These are phyloP conservation scores for Xylariales sp. DNA, from an alignment of 2,329 filamentous ascomycete genomes.

Conservation along the genomic window DNA sequence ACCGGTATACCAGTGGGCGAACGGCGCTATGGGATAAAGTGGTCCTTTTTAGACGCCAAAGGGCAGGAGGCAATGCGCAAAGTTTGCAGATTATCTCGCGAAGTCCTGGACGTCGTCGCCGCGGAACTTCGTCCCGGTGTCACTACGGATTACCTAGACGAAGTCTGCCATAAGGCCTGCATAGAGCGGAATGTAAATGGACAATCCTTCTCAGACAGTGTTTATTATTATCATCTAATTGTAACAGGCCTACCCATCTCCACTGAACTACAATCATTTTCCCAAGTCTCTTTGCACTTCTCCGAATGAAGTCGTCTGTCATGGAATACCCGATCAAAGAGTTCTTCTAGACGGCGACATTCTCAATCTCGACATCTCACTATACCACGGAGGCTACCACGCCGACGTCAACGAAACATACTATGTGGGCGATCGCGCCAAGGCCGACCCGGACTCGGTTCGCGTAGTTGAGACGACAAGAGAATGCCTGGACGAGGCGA, in stretches of 20 bases:
- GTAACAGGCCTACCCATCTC: constrained; percentile 87
- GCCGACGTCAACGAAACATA: constrained; percentile 98
- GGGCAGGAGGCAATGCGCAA: constrained; percentile 92
- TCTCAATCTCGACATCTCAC: constrained; percentile 92
- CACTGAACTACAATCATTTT: constrained; percentile 94
- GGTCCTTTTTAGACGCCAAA: constrained; percentile 81
- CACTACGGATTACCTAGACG: constrained; percentile 94
- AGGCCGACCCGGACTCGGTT: constrained; percentile 84
- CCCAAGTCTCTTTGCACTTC: constrained; percentile 99
- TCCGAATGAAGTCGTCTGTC: constrained; percentile 96
- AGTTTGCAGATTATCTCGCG: constrained; percentile 85
- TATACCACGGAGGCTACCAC: constrained; percentile 96
- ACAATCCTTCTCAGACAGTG: background rate
- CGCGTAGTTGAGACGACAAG: constrained; percentile 90
- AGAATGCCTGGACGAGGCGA: constrained; percentile 88
- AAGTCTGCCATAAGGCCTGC: constrained; percentile 94
- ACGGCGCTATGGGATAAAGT: constrained; percentile 77
- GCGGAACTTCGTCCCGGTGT: constrained; percentile 87
- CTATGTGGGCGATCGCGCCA: constrained; percentile 91
- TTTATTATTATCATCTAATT: constrained; percentile 24
- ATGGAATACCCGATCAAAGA: constrained; percentile 94
- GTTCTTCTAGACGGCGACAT: constrained; percentile 92
- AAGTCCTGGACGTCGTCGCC: constrained; percentile 92
- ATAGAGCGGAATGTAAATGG: constrained; percentile 84
- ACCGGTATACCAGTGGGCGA: constrained; percentile 79